Evolutionary conservation across 176 grass and related monocot genomes (phyloP).

Genomic region (Rhipidocladum racemiflorum): DNA sequence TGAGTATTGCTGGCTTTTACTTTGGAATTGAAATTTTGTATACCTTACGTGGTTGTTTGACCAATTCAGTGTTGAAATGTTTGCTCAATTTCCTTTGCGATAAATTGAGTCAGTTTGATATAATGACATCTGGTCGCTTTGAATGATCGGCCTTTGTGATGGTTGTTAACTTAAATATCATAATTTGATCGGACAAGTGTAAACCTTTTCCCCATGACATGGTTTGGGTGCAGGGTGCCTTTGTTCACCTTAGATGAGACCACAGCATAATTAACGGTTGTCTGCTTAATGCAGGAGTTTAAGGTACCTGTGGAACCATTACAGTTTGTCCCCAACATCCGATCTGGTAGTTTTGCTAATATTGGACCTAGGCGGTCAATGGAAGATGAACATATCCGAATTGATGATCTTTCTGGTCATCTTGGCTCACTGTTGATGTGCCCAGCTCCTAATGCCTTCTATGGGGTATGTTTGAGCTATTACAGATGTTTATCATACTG

Average conservation of each 20-base stretch:
- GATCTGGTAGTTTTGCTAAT: conserved; percentile 80
- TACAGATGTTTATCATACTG: neutral
- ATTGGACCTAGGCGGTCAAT: conserved; percentile 77
- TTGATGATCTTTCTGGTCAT: conserved; percentile 77
- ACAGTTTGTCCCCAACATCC: conserved; percentile 57
- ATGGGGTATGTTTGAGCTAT: conserved; percentile 48
- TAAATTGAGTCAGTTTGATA: neutral
- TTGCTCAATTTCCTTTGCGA: neutral
- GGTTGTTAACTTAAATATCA: neutral
- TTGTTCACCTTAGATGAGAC: neutral
- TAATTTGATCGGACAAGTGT: neutral
- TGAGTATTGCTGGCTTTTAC: neutral
- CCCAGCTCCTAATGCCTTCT: conserved; percentile 73
- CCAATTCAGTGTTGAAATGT: conserved; percentile 1
- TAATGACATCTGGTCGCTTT: neutral
- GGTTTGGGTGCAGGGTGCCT: neutral
- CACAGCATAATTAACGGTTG: neutral
- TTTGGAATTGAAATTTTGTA: neutral
- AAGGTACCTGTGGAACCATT: conserved; percentile 28
- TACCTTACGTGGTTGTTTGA: neutral
- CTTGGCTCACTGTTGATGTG: conserved; percentile 54
- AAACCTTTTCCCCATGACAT: neutral
- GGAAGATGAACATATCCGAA: conserved; percentile 92
- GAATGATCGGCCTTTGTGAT: neutral
- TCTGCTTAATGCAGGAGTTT: conserved; percentile 48